Evolutionary conservation across 108 stramenopile species (phyloP), one percentile per base, ranked within the genome.

Genomic region (Mayamaea pseudoterrestris): DNA sequence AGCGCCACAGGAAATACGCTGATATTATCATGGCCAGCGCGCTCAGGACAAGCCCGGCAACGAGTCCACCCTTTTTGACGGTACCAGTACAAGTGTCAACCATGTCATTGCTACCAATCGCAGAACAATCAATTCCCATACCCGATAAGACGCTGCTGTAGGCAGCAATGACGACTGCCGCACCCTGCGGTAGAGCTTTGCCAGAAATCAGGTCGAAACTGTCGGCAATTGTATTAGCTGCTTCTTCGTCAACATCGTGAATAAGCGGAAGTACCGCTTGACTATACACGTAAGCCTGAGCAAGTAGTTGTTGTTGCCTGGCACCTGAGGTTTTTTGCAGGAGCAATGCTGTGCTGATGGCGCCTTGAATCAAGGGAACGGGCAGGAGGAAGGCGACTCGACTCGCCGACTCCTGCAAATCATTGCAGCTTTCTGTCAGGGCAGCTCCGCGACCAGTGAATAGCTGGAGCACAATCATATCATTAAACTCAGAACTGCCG

Each of bases 341-440:
- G 11, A 18, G n/a, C 14, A 39, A 51, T 26, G 59, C 28, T 28
- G 63, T 18, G 22, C 53, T 50, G 22, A 89, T 58, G 20, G 73
- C 58, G 18, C 71, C 76, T 65, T 89, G 82, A 40, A 89, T 80
- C 14, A 83, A 32, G 5, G 80, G 80, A 32, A 79, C 61, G 18
- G 68, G 42, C 4, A 84, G 46, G 13, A 74, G 46, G 34, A 48
- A 49, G 21, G 74, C 63, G 20, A 89, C 64, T 59, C 74, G 64
- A 16, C 50, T 43, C 3, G 69, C 60, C 2, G 68, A 66, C 37
- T 71, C 76, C 25, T 36, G 49, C 23, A 89, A 47, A 29, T 63
- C 63, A 21, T 49, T 53, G 58, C 87, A 89, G 30, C 58, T 51
- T 48, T 58, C 44, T 41, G 67, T 29, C 30, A 54, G 32, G n/a